A percentile compares a stretch with the other conserved stretches of the same genome.
Conservation (phyloP, 371 early-diverging fungal genomes). For the Capillidium rhysosporum region DNA sequence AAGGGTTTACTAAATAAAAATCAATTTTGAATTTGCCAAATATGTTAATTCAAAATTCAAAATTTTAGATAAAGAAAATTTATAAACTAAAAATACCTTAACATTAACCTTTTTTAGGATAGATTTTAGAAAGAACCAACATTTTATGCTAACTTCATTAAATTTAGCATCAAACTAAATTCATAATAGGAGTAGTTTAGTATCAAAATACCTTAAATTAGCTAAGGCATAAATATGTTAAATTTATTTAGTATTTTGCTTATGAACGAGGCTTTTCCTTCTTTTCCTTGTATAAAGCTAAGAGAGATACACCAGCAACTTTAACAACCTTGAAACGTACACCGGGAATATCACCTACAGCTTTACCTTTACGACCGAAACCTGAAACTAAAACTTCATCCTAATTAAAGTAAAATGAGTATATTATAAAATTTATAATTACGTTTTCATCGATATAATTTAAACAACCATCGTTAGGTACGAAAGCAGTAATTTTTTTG, state of each 20-base stretch:
- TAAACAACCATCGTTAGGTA: constrained; percentile 99
- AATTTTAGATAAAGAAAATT: too few relatives aligned
- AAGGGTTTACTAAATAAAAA: too few relatives aligned
- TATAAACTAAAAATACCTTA: too few relatives aligned
- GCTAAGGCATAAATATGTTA: too few relatives aligned
- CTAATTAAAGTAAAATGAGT: background rate
- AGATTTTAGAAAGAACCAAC: too few relatives aligned
- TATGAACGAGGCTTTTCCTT: constrained; percentile 98
- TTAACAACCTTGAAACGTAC: constrained; percentile 99
- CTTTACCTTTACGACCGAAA: constrained; percentile 78
- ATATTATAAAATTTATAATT: background rate
- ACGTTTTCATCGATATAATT: constrained; percentile 96
- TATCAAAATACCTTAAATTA: too few relatives aligned
- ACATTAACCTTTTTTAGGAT: too few relatives aligned
- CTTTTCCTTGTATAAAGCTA: constrained; percentile 99
- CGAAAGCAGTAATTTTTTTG: constrained; percentile 99
- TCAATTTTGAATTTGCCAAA: too few relatives aligned
- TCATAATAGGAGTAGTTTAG: too few relatives aligned
- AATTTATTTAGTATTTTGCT: constrained; percentile 8
- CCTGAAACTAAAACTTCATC: constrained; percentile 89
- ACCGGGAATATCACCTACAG: constrained; percentile 99
- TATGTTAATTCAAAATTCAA: too few relatives aligned
- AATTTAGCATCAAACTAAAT: too few relatives aligned
- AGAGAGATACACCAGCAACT: constrained; percentile 98
- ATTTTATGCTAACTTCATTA: too few relatives aligned